Conservation (phyloP, 495 filamentous ascomycete species). For the Aspergillus coremiiformis region DNA sequence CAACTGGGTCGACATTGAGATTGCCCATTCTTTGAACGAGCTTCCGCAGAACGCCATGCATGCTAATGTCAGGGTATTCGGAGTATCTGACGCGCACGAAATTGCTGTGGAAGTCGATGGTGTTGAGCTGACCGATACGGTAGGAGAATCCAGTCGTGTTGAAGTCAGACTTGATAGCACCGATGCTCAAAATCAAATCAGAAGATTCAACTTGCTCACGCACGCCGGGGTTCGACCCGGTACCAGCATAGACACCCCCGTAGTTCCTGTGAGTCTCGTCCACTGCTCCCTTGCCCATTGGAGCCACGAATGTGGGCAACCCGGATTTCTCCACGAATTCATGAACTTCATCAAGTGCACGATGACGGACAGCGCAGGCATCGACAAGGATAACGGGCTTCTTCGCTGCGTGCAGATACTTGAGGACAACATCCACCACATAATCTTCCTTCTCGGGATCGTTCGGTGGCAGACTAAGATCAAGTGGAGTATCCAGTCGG, state of each 20-base stretch:
- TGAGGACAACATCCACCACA: slow-evolving; percentile 71
- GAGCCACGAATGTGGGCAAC: slow-evolving; percentile 78
- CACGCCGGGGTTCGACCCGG: slow-evolving; percentile 65
- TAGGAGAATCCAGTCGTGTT: slow-evolving; percentile 90
- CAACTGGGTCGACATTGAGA: slow-evolving; percentile 41
- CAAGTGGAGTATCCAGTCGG: slow-evolving; percentile 59
- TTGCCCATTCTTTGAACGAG: slow-evolving; percentile 53
- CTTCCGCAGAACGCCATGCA: slow-evolving; percentile 80
- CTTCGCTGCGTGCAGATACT: slow-evolving; percentile 68
- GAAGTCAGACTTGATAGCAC: slow-evolving; percentile 81
- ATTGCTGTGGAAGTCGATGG: slow-evolving; percentile 81
- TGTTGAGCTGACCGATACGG: slow-evolving; percentile 68
- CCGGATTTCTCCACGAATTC: slow-evolving; percentile 69
- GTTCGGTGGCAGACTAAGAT: slow-evolving; percentile 57
- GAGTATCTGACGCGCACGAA: slow-evolving; percentile 70
- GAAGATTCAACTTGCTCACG: slow-evolving; percentile 67
- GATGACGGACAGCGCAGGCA: slow-evolving; percentile 82
- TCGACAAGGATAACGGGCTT: slow-evolving; percentile 80
- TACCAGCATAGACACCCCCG: slow-evolving; percentile 81
- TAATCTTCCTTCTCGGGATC: slow-evolving; percentile 71
- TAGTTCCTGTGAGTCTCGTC: slow-evolving; percentile 69
- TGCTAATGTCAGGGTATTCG: slow-evolving; percentile 73
- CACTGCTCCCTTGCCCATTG: slow-evolving; percentile 88
- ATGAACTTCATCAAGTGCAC: slow-evolving; percentile 65
- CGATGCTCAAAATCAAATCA: slow-evolving; percentile 78